Evolutionary conservation across 2,329 filamentous ascomycete genomes (phyloP).

Genomic region (Leptodontidium sp.): DNA sequence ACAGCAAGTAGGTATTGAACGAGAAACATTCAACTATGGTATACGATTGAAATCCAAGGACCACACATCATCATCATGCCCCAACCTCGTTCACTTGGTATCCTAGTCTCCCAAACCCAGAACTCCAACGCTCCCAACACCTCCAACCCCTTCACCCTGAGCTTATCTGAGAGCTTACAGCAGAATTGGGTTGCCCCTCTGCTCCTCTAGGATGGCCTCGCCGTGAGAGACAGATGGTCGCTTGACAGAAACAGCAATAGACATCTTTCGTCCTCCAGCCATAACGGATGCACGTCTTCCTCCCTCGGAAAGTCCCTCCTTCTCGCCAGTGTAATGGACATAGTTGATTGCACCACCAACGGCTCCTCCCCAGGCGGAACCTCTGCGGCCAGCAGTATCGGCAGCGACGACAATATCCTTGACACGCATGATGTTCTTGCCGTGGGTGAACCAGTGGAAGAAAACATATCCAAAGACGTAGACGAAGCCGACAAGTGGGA

Average conservation of each 20-base stretch:
- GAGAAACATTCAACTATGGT: conserved; percentile 2
- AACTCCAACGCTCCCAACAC: not conserved
- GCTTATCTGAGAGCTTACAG: conserved; percentile 5
- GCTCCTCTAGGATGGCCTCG: conserved; percentile 18
- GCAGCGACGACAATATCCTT: conserved; percentile 43
- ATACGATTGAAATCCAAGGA: not conserved
- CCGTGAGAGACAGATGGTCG: conserved; percentile 17
- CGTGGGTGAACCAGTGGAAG: conserved; percentile 48
- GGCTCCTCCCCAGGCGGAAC: conserved; percentile 37
- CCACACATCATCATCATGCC: not conserved
- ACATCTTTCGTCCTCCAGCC: conserved; percentile 17
- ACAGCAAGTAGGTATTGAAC: not conserved
- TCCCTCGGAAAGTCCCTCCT: conserved; percentile 25
- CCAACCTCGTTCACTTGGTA: not conserved
- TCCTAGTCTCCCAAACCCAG: not conserved
- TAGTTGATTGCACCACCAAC: conserved; percentile 40
- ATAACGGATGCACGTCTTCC: conserved; percentile 24
- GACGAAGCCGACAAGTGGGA: conserved; percentile 53
- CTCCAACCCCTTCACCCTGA: not conserved
- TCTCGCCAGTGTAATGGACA: conserved; percentile 36
- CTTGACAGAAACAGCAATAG: conserved; percentile 26
- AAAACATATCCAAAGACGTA: conserved; percentile 47
- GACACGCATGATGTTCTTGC: conserved; percentile 44
- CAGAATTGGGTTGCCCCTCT: conserved; percentile 29
- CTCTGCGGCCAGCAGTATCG: conserved; percentile 32